Percentiles rank a stretch among this genome's conserved stretches.
phyloP scores from a whole-genome alignment of 164 flowering plant genomes.

The Sextonia rubra region DNA sequence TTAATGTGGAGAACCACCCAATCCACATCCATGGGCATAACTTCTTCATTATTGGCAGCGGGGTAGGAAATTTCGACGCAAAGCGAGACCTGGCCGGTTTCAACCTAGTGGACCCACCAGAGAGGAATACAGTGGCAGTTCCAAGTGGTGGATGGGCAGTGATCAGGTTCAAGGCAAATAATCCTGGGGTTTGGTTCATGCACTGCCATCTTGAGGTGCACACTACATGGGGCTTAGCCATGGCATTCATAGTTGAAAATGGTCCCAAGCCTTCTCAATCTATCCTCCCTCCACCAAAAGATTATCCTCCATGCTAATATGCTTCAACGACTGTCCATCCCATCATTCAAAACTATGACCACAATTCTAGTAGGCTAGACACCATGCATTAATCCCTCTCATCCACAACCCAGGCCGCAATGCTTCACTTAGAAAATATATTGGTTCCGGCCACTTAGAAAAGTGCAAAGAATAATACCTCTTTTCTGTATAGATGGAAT shows the following conservation, averaged over 20 bases:
- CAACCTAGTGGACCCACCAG: constrained; percentile 15
- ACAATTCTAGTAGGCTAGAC: no score
- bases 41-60: constrained; percentile 48
- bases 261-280: constrained; percentile 24
- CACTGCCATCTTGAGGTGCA: constrained; percentile 59
- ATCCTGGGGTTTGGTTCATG: constrained; percentile 66
- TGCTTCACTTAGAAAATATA: no score
- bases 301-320: constrained; percentile 42
- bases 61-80: constrained; percentile 43
- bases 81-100: constrained; percentile 20
- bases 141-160: constrained; percentile 60
- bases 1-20: constrained; percentile 50
- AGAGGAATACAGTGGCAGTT: constrained; percentile 38
- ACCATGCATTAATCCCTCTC: no score
- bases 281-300: constrained; percentile 47
- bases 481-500: no score
- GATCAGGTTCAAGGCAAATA: constrained; percentile 38
- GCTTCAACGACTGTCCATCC: background rate
- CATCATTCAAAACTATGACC: background rate
- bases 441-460: no score
- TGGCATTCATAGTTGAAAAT: constrained; percentile 34
- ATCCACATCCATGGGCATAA: constrained; percentile 63
- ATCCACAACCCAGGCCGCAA: no score
- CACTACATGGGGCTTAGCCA: constrained; percentile 51
- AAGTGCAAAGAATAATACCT: no score